phyloP scores from a whole-genome alignment of 805 yeast species.

The Kuraishia borneana region DNA sequence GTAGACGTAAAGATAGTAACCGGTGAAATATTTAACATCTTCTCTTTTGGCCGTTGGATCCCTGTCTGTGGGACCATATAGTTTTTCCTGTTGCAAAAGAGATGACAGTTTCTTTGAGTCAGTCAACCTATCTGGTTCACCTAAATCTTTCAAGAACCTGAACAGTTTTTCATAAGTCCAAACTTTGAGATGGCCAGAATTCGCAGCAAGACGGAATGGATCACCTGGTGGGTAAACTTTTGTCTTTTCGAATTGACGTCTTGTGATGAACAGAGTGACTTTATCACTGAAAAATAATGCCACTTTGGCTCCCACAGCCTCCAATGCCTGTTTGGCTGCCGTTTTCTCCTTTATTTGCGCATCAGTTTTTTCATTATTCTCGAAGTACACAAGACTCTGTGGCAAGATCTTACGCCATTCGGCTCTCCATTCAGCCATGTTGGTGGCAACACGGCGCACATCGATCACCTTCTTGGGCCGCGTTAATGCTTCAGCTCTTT shows the following conservation, averaged over 20 bases:
- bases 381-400: constrained; percentile 46
- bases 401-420: constrained; percentile 51
- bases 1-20: constrained; percentile 65
- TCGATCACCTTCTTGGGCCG: constrained; percentile 1
- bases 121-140: constrained; percentile 15
- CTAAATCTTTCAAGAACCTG: constrained; percentile 62
- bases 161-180: constrained; percentile 85
- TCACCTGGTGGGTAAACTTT: constrained; percentile 40
- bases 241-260: constrained; percentile 33
- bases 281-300: constrained; percentile 48
- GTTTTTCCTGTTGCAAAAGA: constrained; percentile 71
- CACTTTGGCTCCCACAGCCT: constrained; percentile 42
- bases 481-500: constrained; percentile 9
- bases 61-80: constrained; percentile 79
- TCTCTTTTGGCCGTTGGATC: constrained; percentile 80
- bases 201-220: constrained; percentile 52
- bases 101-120: constrained; percentile 35
- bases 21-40: constrained; percentile 72
- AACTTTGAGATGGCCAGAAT: constrained; percentile 53
- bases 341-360: constrained; percentile 18
- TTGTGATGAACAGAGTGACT: constrained; percentile 71
- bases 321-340: constrained; percentile 21
- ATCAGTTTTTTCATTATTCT: constrained; percentile 23
- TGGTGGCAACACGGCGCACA: neutral
- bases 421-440: constrained; percentile 37